Evolutionary conservation across 2,329 filamentous ascomycete species (phyloP).

Genomic region (Alternaria burnsii): DNA sequence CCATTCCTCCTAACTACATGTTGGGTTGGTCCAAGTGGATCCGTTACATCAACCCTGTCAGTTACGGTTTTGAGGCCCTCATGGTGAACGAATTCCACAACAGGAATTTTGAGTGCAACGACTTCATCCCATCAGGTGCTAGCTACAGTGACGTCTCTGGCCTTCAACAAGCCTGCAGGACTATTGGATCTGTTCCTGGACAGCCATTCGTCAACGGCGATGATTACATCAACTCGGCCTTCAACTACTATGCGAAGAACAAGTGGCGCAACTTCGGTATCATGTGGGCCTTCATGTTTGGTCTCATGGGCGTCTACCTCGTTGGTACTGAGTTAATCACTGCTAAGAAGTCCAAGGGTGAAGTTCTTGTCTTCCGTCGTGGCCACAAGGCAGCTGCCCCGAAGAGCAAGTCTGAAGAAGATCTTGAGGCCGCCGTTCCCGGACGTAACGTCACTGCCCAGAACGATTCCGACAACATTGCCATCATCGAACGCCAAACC

Average conservation of each 20-base stretch:
- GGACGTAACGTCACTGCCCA: slow-evolving; percentile 45
- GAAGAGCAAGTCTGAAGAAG: slow-evolving; percentile 56
- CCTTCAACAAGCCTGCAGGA: slow-evolving; percentile 50
- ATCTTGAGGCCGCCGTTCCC: slow-evolving; percentile 50
- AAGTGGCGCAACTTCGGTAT: slow-evolving; percentile 61
- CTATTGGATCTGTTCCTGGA: slow-evolving; percentile 54
- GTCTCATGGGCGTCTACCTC: slow-evolving; percentile 55
- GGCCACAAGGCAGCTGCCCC: slow-evolving; percentile 56
- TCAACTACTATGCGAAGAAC: slow-evolving; percentile 47
- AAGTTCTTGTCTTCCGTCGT: slow-evolving; percentile 60
- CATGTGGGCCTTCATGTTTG: slow-evolving; percentile 56
- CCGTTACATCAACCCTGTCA: slow-evolving; percentile 80
- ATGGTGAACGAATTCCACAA: slow-evolving; percentile 84
- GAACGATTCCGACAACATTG: slow-evolving; percentile 50
- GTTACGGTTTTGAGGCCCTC: slow-evolving; percentile 81
- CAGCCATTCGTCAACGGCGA: slow-evolving; percentile 50
- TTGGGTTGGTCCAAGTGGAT: slow-evolving; percentile 84
- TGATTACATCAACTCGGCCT: slow-evolving; percentile 47
- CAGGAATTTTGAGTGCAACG: slow-evolving; percentile 64
- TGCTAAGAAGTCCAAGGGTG: slow-evolving; percentile 61
- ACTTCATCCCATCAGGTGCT: slow-evolving; percentile 54
- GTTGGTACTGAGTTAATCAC: slow-evolving; percentile 57
- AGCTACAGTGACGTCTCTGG: slow-evolving; percentile 49
- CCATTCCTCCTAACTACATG: slow-evolving; percentile 69
- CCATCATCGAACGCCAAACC: slow-evolving; percentile 68